These are phyloP conservation scores for Tetracladium maxilliforme DNA, from an alignment of 2,329 filamentous ascomycete genomes.

Conservation along the genomic window DNA sequence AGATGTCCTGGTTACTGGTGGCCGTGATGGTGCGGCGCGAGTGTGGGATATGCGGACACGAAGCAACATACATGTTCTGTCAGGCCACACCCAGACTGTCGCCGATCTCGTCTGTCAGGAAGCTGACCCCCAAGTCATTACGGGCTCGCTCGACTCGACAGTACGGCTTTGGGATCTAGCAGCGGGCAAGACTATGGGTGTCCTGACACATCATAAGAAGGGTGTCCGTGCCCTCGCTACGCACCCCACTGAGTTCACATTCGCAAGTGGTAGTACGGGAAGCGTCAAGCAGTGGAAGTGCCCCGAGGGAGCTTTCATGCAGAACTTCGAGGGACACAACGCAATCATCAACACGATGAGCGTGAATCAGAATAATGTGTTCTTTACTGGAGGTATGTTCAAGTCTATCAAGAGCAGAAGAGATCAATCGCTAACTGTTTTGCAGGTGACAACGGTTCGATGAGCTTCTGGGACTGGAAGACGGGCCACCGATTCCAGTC, in stretches of 20 bases:
- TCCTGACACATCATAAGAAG: conserved; percentile 97
- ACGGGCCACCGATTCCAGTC: conserved; percentile 83
- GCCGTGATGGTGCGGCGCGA: conserved; percentile 81
- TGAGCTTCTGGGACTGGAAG: conserved; percentile 99
- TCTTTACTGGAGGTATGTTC: conserved; percentile 64
- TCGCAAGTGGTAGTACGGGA: conserved; percentile 79
- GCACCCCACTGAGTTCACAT: conserved; percentile 91
- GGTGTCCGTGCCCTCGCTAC: conserved; percentile 73
- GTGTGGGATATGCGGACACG: conserved; percentile 98
- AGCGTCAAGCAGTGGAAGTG: conserved; percentile 99
- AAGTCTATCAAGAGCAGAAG: no score
- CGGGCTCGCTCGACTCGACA: conserved; percentile 80
- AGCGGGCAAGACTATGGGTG: conserved; percentile 89
- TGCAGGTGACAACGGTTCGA: conserved; percentile 78
- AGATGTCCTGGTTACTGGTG: conserved; percentile 88
- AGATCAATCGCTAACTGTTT: conserved; percentile 1
- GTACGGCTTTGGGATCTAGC: conserved; percentile 91
- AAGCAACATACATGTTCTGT: conserved; percentile 86
- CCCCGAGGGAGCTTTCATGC: conserved; percentile 95
- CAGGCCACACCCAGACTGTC: conserved; percentile 83
- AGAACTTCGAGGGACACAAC: conserved; percentile 95
- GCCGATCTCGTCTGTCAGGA: conserved; percentile 86
- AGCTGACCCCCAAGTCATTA: conserved; percentile 90
- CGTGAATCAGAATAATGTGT: conserved; percentile 86
- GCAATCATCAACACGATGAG: conserved; percentile 89